A percentile compares a stretch with the other conserved stretches of the same genome.
Evolutionary conservation across 306 rosid species (phyloP).

Genomic region (Cicer cuneatum): DNA sequence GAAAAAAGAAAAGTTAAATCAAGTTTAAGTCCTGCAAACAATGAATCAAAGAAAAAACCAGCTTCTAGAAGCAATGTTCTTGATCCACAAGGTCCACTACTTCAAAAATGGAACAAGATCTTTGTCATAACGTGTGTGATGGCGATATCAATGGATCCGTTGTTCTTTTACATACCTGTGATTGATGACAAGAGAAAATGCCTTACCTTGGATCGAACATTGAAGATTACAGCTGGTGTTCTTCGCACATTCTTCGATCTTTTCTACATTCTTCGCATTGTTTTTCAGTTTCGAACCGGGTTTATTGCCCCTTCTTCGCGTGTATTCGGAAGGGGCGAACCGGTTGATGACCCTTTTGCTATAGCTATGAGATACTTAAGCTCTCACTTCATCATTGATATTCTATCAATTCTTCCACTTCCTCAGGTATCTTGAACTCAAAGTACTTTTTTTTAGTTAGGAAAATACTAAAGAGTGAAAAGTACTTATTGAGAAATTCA

Average conservation of each 20-base stretch:
- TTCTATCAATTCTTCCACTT: slow-evolving; percentile 81
- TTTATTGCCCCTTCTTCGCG: slow-evolving; percentile 87
- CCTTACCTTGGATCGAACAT: slow-evolving; percentile 44
- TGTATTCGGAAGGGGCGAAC: slow-evolving; percentile 87
- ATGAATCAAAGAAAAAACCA: slow-evolving; percentile 40
- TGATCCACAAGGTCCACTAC: slow-evolving; percentile 79
- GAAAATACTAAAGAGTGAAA: not conserved
- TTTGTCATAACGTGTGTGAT: slow-evolving; percentile 75
- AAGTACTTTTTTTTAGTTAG: not conserved
- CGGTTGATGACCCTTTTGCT: slow-evolving; percentile 55
- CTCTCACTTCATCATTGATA: slow-evolving; percentile 72
- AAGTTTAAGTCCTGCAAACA: slow-evolving; percentile 45
- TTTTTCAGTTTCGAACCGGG: slow-evolving; percentile 83
- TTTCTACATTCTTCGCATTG: slow-evolving; percentile 71
- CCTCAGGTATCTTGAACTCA: slow-evolving; percentile 71
- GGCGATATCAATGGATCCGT: slow-evolving; percentile 81
- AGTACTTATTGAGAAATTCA: slow-evolving; percentile 6
- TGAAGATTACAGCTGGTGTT: slow-evolving; percentile 64
- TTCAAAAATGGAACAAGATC: slow-evolving; percentile 88
- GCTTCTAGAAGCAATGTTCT: slow-evolving; percentile 53
- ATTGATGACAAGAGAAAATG: slow-evolving; percentile 46
- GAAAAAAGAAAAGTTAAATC: slow-evolving; percentile 49
- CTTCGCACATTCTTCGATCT: slow-evolving; percentile 82
- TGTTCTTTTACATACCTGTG: slow-evolving; percentile 76
- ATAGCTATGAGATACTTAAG: slow-evolving; percentile 74